Evolutionary conservation across 1,284 basidiomycete genomes (phyloP), one percentile per base, ranked within the genome.

Genomic region (Apiotrichum laibachii): DNA sequence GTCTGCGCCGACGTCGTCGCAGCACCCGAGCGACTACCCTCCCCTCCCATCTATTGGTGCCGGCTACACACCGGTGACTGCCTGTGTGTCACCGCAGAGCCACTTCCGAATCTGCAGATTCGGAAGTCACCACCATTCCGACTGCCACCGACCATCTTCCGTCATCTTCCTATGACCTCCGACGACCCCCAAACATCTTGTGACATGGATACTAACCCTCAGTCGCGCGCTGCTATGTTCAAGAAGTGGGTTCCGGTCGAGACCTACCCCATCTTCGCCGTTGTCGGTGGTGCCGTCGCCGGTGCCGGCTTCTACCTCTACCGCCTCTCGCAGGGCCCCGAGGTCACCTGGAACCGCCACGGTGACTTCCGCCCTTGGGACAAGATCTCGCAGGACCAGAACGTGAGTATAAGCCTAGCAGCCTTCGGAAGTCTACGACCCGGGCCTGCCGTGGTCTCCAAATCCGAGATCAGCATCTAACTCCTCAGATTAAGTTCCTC

Each of bases 361-460:
- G 67, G 69, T 63, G 72, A 75, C 69, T 74, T 72, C 73, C 67
- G 62, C 59, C 75, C 75, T 50, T 77, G 75, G 75, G 73, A 77
- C 68, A 72, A 69, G 62, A 64, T 77, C 71, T 70, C 72, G 69
- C 71, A 73, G 62, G 69, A 76, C 68, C 62, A 75, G 65, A 76
- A 75, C 71, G 63, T 73, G 54, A 64, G 48, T 55, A 42, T 35
- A 3, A n/a, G 39, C 21, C 44, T 34, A 31, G 18, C 2, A 6
- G 22, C 0, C 16, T 49, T 15, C 34, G 16, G 22, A 22, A 34
- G n/a, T n/a, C n/a, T n/a, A n/a, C n/a, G n/a, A n/a, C n/a, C n/a
- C n/a, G n/a, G n/a, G n/a, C n/a, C n/a, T n/a, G n/a, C n/a, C n/a
- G n/a, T n/a, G n/a, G n/a, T n/a, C n/a, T n/a, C n/a, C n/a, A n/a